Conservation (phyloP, 495 filamentous ascomycete species). For the Acidiella bohemica region DNA sequence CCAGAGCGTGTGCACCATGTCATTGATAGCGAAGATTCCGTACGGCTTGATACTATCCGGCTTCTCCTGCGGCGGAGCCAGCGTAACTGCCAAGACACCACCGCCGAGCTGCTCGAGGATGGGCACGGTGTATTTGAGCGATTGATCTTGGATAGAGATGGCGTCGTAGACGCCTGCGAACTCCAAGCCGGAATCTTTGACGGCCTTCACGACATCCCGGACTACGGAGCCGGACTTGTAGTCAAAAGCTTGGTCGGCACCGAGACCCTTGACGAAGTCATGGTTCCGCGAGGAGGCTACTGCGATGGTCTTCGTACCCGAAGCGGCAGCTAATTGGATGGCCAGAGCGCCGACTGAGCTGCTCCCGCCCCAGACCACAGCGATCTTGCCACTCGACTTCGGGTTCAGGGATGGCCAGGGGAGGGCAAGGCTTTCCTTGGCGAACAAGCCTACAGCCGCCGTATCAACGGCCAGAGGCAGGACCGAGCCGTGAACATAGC, state of each 20-base stretch:
- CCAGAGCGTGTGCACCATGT: constrained; percentile 27
- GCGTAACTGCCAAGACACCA: constrained; percentile 16
- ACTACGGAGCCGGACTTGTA: constrained; percentile 34
- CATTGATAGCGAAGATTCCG: constrained; percentile 19
- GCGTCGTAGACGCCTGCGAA: constrained; percentile 26
- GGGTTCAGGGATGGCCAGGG: constrained; percentile 23
- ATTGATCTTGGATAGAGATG: constrained; percentile 18
- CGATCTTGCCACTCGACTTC: constrained; percentile 26
- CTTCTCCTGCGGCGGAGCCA: constrained; percentile 16
- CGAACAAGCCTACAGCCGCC: constrained; percentile 39
- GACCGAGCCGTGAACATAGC: constrained; percentile 36
- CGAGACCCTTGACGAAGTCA: constrained; percentile 37
- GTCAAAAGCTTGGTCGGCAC: constrained; percentile 40
- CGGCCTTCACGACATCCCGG: constrained; percentile 26
- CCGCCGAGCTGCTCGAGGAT: constrained; percentile 25
- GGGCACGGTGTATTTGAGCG: constrained; percentile 16
- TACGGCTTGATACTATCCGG: constrained; percentile 14
- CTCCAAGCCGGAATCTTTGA: constrained; percentile 20
- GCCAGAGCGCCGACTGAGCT: constrained; percentile 45
- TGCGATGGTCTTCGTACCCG: constrained; percentile 46
- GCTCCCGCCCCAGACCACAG: constrained; percentile 50
- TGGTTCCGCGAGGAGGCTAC: constrained; percentile 43
- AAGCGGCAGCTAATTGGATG: constrained; percentile 46
- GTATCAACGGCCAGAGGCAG: constrained; percentile 44
- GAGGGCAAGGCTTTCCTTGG: constrained; percentile 26